phyloP scores from a whole-genome alignment of 306 rosid genomes.

The Vigna unguiculata region DNA sequence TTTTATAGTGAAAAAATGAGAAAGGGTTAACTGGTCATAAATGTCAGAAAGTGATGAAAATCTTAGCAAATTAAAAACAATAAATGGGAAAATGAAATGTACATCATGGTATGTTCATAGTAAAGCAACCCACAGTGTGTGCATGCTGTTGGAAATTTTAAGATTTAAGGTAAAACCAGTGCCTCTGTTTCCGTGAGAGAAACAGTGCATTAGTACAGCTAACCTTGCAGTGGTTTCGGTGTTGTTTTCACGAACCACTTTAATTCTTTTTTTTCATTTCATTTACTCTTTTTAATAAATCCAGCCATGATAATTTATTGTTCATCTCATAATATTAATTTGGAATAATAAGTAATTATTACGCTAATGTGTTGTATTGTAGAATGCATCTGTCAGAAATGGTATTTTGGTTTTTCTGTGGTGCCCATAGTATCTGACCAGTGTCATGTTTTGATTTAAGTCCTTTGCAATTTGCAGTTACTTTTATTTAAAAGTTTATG shows the following conservation, averaged over 20 bases:
- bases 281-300: not conserved
- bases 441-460: not conserved
- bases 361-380: not conserved
- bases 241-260: constrained; percentile 62
- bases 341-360: not conserved
- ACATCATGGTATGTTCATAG: too few relatives aligned
- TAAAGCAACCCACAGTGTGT: too few relatives aligned
- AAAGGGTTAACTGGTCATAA: not conserved
- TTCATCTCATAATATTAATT: too few relatives aligned
- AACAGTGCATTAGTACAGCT: constrained; percentile 9
- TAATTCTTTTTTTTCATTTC: not conserved
- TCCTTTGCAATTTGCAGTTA: not conserved
- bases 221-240: constrained; percentile 56
- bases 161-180: not conserved
- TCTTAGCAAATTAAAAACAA: not conserved
- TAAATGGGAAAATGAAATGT: too few relatives aligned
- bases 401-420: not conserved
- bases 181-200: constrained; percentile 23
- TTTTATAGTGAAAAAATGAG: constrained; percentile 15
- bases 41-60: not conserved
- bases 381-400: not conserved
- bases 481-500: constrained; percentile 27
- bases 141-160: too few relatives aligned
- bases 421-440: constrained; percentile 38
- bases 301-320: not conserved